Percentiles rank a stretch among this genome's conserved stretches.
phyloP scores from a whole-genome alignment of 768 basidiomycete species.

The Paxillus involutus region DNA sequence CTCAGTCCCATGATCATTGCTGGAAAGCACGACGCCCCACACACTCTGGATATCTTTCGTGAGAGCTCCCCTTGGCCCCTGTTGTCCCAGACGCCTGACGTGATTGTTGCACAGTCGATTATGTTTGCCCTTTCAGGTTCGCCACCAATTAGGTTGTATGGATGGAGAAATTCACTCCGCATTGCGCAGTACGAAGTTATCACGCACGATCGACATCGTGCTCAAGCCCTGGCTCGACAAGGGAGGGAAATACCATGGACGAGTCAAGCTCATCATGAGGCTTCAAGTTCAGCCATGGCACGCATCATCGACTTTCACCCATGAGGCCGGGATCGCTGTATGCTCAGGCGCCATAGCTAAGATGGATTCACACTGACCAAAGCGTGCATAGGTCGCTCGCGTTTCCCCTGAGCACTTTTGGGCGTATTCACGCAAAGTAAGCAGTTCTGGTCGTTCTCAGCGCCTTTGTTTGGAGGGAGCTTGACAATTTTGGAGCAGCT shows the following conservation, averaged over 20 bases:
- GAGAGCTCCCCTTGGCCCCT: conserved; percentile 20
- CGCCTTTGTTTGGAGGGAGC: not conserved
- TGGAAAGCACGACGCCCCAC: conserved; percentile 59
- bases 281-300: conserved; percentile 84
- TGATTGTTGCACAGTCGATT: conserved; percentile 58
- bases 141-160: too few relatives aligned
- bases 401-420: conserved; percentile 79
- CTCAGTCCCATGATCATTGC: conserved; percentile 64
- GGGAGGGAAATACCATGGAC: conserved; percentile 65
- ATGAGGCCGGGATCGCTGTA: conserved; percentile 84
- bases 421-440: conserved; percentile 67
- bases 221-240: conserved; percentile 58
- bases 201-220: conserved; percentile 55
- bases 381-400: conserved; percentile 53
- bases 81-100: not conserved
- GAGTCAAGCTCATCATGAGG: conserved; percentile 72
- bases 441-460: conserved; percentile 10
- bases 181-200: conserved; percentile 54
- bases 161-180: not conserved
- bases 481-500: conserved; percentile 44
- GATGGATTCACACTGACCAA: not conserved
- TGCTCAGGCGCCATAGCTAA: conserved; percentile 12
- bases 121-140: conserved; percentile 83
- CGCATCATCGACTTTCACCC: conserved; percentile 66
- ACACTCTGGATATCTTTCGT: conserved; percentile 82